These are phyloP conservation scores for Cryptococcus sp. DNA, from an alignment of 1,284 basidiomycete genomes.

Conservation along the genomic window DNA sequence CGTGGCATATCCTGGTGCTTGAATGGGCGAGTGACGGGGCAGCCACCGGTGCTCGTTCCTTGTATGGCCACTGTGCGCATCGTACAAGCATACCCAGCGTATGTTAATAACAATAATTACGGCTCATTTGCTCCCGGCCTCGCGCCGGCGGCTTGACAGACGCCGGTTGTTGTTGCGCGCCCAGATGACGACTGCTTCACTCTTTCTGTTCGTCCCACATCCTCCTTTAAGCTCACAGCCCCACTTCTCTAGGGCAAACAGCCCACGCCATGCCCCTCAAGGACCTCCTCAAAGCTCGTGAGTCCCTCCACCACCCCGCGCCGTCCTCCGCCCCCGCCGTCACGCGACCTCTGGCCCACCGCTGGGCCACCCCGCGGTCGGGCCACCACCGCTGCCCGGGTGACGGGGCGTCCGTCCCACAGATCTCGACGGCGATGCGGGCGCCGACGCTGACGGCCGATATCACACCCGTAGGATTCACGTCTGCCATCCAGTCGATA, in stretches of 20 bases:
- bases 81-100: no score
- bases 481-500: conserved; percentile 56
- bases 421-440: not conserved
- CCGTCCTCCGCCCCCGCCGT: not conserved
- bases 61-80: no score
- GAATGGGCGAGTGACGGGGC: no score
- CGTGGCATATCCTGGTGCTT: no score
- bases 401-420: not conserved
- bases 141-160: not conserved
- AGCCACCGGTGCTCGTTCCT: no score
- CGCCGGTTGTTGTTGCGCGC: no score
- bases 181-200: conserved; percentile 52
- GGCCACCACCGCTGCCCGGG: not conserved
- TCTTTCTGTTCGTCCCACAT: conserved; percentile 74
- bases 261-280: conserved; percentile 39
- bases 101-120: no score
- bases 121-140: no score
- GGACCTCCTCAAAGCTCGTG: conserved; percentile 45
- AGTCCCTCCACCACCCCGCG: conserved; percentile 15
- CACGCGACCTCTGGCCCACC: not conserved
- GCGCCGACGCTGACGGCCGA: not conserved
- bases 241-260: no score
- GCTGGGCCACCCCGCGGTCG: not conserved
- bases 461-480: conserved; percentile 36
- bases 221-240: not conserved